Conservation (phyloP, 768 basidiomycete species). For the Nidularia sp. region DNA sequence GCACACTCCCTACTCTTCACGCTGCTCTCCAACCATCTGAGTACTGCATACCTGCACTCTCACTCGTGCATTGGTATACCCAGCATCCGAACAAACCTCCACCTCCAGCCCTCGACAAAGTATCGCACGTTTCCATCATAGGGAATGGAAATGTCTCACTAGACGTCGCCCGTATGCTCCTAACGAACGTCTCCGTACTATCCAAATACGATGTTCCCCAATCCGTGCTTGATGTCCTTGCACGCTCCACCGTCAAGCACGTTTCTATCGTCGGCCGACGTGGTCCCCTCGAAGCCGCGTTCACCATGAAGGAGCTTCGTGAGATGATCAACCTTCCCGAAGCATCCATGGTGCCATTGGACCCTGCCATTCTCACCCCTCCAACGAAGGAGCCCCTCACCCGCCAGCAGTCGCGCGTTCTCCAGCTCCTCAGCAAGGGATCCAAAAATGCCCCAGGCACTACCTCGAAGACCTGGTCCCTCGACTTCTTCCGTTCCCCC, state of each 20-base stretch:
- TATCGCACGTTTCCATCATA: slow-evolving; percentile 75
- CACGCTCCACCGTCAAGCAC: slow-evolving; percentile 58
- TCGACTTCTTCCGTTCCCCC: slow-evolving; percentile 81
- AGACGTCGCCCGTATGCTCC: slow-evolving; percentile 86
- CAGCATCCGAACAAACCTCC: slow-evolving; percentile 70
- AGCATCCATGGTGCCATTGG: slow-evolving; percentile 64
- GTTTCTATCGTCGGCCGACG: slow-evolving; percentile 84
- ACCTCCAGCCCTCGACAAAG: slow-evolving; percentile 60
- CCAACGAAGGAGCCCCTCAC: slow-evolving; percentile 30
- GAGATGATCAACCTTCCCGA: slow-evolving; percentile 72
- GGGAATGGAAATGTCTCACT: slow-evolving; percentile 96
- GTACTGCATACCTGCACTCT: slow-evolving; percentile 68
- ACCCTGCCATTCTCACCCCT: slow-evolving; percentile 34
- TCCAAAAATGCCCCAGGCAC: slow-evolving; percentile 45
- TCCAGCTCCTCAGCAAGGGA: slow-evolving; percentile 65
- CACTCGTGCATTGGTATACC: slow-evolving; percentile 95
- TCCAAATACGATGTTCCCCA: slow-evolving; percentile 74
- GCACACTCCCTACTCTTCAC: slow-evolving; percentile 62
- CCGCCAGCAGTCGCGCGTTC: slow-evolving; percentile 61
- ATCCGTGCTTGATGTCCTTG: slow-evolving; percentile 65
- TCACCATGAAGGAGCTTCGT: slow-evolving; percentile 89
- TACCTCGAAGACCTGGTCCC: slow-evolving; percentile 68
- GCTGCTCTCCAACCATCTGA: slow-evolving; percentile 42
- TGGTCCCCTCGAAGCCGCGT: slow-evolving; percentile 85
- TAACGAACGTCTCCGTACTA: slow-evolving; percentile 63